Base-by-base conservation (phyloP, 139 green algal species). In the Micractinium sp. region DNA sequence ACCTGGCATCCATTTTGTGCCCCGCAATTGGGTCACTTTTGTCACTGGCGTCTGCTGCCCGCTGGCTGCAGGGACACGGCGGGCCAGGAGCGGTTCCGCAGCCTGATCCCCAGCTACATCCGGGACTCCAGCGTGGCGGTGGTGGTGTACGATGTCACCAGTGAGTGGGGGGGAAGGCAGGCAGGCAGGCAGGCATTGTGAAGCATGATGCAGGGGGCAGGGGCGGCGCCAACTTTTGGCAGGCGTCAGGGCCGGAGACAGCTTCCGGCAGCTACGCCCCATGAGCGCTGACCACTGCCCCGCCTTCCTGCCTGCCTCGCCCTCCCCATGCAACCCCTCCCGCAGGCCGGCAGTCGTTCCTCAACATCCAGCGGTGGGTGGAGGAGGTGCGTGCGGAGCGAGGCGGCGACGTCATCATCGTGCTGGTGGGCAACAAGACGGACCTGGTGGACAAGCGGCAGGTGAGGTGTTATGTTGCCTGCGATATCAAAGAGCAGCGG, bases 381-480 rank as follows among this genome's bases (percentile, higher is more conserved):
- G 95, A 99, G 90, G 98, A 99, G 90, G 98, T 99, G 29, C 93
- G 98, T 23, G 96, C 97, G 5, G 98, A 99, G 92, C 94, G 98
- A 0, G 98, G 98, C 41, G 96, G 93, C 77, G 98, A 99, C 89
- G 98, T 99, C 2, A 99, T 99, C 87, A 97, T 99, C 76, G 98
- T 99, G 82, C 88, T 99, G 29, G 98, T 99, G 23, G 98, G 98
- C 75, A 99, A 99, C 94, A 99, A 99, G 92, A 99, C 98, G 29
- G 98, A 99, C 89, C 89, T 99, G 77, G 95, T 99, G 35, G 98
- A 99, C 90, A 99, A 98, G 91, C 93, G 97, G 92, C 97, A 99
- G 96, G 98, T 99, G 33, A 99, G 91, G 13, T 97, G 98, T 56
- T n/a, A n/a, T n/a, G n/a, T n/a, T n/a, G n/a, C n/a, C n/a, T n/a